Conservation (phyloP, 768 basidiomycete species). For the Suillus subalutaceus region DNA sequence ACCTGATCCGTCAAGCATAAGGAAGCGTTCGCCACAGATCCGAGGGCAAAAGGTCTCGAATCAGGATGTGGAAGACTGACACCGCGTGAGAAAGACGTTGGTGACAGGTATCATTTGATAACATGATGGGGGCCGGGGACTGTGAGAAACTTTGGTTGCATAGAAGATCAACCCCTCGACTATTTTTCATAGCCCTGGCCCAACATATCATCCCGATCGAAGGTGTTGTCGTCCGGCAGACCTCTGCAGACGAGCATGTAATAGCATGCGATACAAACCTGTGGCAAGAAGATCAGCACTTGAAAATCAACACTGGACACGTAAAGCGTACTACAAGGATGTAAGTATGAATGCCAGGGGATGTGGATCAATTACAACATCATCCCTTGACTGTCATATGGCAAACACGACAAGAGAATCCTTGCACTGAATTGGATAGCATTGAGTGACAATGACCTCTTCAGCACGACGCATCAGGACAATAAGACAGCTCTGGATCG, state of each 20-base stretch:
- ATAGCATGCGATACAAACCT: neutral
- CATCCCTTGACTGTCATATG: neutral
- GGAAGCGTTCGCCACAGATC: neutral
- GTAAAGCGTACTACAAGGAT: neutral
- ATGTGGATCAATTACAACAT: neutral
- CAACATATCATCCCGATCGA: neutral
- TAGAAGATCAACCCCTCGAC: neutral
- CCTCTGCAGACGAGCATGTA: neutral
- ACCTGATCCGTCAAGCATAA: neutral
- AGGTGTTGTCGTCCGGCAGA: neutral
- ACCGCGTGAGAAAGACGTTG: neutral
- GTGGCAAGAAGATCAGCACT: neutral
- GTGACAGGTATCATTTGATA: neutral
- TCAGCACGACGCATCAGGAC: slow-evolving; percentile 30
- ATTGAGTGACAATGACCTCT: neutral
- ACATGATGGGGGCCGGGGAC: neutral
- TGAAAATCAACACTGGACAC: too few species aligned
- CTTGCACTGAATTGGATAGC: neutral
- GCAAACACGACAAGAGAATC: neutral
- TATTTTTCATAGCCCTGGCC: neutral
- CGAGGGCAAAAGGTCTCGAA: neutral
- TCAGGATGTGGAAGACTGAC: neutral
- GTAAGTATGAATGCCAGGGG: neutral
- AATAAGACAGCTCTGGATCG: slow-evolving; percentile 45
- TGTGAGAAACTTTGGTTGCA: neutral